Base-by-base conservation (phyloP, 2,329 filamentous ascomycete genomes). In the Paraphoma sp. region DNA sequence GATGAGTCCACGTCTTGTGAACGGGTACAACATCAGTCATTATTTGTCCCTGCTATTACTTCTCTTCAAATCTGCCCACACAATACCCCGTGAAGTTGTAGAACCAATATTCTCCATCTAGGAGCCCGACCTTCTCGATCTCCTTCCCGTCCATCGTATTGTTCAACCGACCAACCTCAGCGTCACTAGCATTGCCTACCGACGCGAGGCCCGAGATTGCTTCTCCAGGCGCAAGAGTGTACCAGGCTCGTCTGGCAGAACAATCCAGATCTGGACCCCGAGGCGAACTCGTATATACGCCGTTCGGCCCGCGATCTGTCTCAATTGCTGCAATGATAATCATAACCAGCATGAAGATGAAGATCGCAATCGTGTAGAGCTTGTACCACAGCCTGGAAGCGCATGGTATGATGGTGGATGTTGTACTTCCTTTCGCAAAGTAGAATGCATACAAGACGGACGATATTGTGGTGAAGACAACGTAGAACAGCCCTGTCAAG, bases 301-400 rank as follows among this genome's bases (percentile, higher is more conserved):
- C 56, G 28, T 23, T 36, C 14, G 56, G 56, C 12, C 11, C 40
- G 12, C 16, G 33, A 9, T 51, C 56, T 14, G 61, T 62, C 38
- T 64, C 56, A 12, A 62, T 54, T 17, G 53, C 50, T 51, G 54
- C 56, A 30, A 60, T 14, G 8, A 54, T 23, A 9, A 64, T 46
- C 18, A 60, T 10, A 6, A 40, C 51, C 3, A 57, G 1, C 41
- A 55, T 46, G 17, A 56, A 42, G 2, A 12, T 40, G 6, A 59
- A 30, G n/a, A 60, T 23, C 11, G 54, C n/a, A 4, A 62, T 2
- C 7, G 56, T 63, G 23, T 65, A 63, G 10, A 62, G 17, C 45
- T 52, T 61, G 45, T 65, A 62, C 58, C 60, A 62, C 11, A 31
- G 46, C 16, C 33, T 56, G 1, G 55, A 56, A 28, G 62, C 45